phyloP scores from a whole-genome alignment of 164 flowering plant species.

The Umbellularia californica region DNA sequence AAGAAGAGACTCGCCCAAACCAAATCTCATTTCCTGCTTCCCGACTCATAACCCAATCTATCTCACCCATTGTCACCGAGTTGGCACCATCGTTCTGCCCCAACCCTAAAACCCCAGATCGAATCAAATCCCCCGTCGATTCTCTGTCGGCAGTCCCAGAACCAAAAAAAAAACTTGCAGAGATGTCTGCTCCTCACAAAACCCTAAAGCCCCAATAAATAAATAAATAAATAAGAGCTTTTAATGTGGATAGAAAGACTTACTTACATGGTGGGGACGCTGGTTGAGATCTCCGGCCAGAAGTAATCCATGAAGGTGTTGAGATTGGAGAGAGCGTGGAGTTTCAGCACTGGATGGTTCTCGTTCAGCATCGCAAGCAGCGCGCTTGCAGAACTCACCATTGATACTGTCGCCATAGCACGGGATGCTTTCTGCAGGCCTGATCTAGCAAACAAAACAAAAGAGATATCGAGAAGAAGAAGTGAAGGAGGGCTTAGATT shows the following conservation, averaged over 20 bases:
- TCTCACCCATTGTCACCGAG: too few species aligned
- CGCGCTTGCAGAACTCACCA: constrained; percentile 87
- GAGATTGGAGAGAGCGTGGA: constrained; percentile 83
- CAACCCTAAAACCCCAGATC: too few species aligned
- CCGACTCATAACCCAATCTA: too few species aligned
- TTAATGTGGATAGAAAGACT: not conserved
- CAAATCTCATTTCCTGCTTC: too few species aligned
- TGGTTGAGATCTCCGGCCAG: constrained; percentile 96
- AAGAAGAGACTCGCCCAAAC: too few species aligned
- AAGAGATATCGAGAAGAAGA: too few species aligned
- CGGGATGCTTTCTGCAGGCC: too few species aligned
- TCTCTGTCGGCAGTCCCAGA: too few species aligned
- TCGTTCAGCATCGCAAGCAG: constrained; percentile 91
- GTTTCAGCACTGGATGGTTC: constrained; percentile 60
- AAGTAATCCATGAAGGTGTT: constrained; percentile 61
- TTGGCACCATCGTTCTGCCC: too few species aligned
- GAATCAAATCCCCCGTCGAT: too few species aligned
- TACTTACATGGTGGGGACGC: constrained; percentile 68
- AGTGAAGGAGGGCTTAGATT: too few species aligned
- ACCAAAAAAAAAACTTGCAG: not conserved
- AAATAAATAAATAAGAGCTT: not conserved
- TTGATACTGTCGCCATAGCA: constrained; percentile 32
- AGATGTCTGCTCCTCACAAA: not conserved
- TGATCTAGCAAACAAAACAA: too few species aligned
- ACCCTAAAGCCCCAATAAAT: not conserved